Evolutionary conservation across 306 rosid genomes (phyloP).

Genomic region (Aeschynomene evenia): DNA sequence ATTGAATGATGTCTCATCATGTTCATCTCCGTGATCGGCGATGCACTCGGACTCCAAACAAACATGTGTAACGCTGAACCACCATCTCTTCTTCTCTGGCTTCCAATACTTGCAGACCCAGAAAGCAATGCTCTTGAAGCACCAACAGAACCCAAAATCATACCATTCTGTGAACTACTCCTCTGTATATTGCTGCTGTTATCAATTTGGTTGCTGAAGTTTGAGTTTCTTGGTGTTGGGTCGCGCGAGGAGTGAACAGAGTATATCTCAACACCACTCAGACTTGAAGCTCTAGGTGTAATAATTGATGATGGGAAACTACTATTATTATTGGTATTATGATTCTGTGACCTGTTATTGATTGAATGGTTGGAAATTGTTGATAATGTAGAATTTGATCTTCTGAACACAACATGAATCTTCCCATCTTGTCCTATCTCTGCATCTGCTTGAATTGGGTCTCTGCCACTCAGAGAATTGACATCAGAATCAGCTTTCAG

Average conservation of each 20-base stretch:
- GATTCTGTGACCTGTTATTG: conserved; percentile 39
- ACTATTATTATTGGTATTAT: too few relatives aligned
- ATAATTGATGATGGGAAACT: conserved; percentile 45
- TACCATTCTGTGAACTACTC: not conserved
- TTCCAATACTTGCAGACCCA: conserved; percentile 33
- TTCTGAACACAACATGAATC: conserved; percentile 62
- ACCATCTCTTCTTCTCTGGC: conserved; percentile 41
- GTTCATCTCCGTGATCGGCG: conserved; percentile 57
- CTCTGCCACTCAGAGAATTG: conserved; percentile 59
- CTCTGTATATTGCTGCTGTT: too few relatives aligned
- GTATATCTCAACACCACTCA: conserved; percentile 78
- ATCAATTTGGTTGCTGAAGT: conserved; percentile 46
- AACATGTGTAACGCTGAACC: conserved; percentile 50
- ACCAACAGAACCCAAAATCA: too few relatives aligned
- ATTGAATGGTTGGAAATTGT: conserved; percentile 26
- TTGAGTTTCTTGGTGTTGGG: conserved; percentile 75
- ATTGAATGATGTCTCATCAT: conserved; percentile 50
- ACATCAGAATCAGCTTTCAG: conserved; percentile 62
- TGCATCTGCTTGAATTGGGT: conserved; percentile 55
- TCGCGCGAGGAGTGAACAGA: conserved; percentile 77
- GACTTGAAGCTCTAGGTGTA: conserved; percentile 76
- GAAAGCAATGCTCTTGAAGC: too few relatives aligned
- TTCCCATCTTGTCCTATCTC: conserved; percentile 72
- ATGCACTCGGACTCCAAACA: conserved; percentile 60
- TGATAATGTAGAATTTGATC: conserved; percentile 52